These are phyloP conservation scores for Sclerotinia spermophila DNA, from an alignment of 2,329 filamentous ascomycete species.

Conservation along the genomic window DNA sequence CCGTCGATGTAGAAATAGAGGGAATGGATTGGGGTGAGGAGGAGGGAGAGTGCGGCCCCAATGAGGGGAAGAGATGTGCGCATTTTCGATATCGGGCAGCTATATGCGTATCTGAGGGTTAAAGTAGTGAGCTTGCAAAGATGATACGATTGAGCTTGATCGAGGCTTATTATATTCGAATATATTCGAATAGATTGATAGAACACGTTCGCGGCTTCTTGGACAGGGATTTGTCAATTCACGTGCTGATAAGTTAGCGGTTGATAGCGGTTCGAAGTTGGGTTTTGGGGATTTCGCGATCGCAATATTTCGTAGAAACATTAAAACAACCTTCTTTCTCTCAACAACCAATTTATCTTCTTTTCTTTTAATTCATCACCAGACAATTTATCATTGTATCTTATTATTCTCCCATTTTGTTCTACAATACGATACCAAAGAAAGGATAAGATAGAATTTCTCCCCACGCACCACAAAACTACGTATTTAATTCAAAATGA, in stretches of 20 bases:
- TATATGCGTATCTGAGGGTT: background rate
- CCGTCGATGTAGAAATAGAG: constrained; percentile 96
- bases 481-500: constrained; percentile 48
- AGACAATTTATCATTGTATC: background rate
- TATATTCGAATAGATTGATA: constrained; percentile 9
- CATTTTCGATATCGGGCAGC: constrained; percentile 42
- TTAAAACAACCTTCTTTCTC: constrained; percentile 1
- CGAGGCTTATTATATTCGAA: background rate
- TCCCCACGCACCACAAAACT: background rate
- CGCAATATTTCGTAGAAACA: background rate
- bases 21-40: constrained; percentile 65
- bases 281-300: constrained; percentile 10
- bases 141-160: background rate
- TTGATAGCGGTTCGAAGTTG: background rate
- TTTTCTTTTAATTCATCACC: constrained; percentile 4
- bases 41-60: constrained; percentile 51
- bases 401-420: background rate
- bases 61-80: constrained; percentile 61
- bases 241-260: constrained; percentile 18
- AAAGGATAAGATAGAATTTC: background rate
- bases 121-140: background rate
- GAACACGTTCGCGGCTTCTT: constrained; percentile 21
- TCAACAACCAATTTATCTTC: constrained; percentile 2
- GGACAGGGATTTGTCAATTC: background rate
- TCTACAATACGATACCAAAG: background rate